Percentiles rank a stretch among this genome's conserved stretches.
Conservation (phyloP, 208 protist species). For the Lotmaria passim region DNA sequence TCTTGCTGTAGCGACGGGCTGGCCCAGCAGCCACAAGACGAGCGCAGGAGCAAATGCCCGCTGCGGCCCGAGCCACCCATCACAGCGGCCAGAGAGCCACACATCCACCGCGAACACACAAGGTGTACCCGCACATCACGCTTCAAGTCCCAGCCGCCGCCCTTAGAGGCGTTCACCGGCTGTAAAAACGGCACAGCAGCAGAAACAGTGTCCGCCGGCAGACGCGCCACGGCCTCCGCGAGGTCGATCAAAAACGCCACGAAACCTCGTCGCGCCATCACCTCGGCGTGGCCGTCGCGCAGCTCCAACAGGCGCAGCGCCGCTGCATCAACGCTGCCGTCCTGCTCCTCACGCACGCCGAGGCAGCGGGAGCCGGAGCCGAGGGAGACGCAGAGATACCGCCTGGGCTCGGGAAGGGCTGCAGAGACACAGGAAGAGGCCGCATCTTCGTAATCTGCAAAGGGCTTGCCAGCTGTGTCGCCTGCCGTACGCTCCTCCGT, state of each 20-base stretch:
- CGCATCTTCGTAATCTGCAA: too few species aligned
- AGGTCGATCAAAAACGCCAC: constrained; percentile 71
- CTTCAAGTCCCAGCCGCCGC: constrained; percentile 38
- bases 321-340: not conserved
- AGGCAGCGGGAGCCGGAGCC: constrained; percentile 80
- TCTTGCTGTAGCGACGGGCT: not conserved
- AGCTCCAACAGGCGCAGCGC: constrained; percentile 35
- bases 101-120: constrained; percentile 76
- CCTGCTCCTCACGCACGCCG: constrained; percentile 28
- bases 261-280: constrained; percentile 81
- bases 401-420: not conserved
- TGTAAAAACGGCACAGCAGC: constrained; percentile 7
- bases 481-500: not conserved
- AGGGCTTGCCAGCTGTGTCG: not conserved
- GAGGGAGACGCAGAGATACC: constrained; percentile 79
- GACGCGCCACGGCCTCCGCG: constrained; percentile 8
- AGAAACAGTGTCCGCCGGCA: not conserved
- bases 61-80: constrained; percentile 42
- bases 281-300: constrained; percentile 87
- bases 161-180: not conserved
- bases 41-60: constrained; percentile 59
- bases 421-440: not conserved
- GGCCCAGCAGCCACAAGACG: constrained; percentile 43
- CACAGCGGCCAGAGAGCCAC: constrained; percentile 63
- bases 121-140: constrained; percentile 54